phyloP scores from a whole-genome alignment of 805 yeast genomes.

The Cyberlindnera euphorbiae region DNA sequence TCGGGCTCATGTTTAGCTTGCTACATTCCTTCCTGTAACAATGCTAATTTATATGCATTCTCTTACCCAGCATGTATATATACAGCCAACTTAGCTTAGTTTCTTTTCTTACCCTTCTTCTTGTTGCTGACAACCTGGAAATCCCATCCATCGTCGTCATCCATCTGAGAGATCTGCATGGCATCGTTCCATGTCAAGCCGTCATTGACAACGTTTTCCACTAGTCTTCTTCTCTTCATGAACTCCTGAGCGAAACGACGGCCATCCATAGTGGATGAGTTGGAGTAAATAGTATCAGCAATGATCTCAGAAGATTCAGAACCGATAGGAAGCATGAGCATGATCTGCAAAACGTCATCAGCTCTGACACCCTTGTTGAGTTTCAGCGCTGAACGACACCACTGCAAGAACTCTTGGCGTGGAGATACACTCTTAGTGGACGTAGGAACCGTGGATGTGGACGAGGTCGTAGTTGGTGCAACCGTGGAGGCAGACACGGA shows the following conservation, averaged over 20 bases:
- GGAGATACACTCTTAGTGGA: conserved; percentile 28
- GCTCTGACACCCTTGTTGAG: conserved; percentile 72
- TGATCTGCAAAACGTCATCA: conserved; percentile 74
- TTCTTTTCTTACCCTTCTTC: conserved; percentile 48
- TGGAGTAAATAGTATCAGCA: conserved; percentile 86
- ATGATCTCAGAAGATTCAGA: conserved; percentile 77
- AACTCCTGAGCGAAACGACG: conserved; percentile 91
- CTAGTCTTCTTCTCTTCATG: conserved; percentile 65
- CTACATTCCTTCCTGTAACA: no score
- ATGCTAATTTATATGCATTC: no score
- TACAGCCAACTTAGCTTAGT: conserved; percentile 17
- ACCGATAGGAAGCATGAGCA: conserved; percentile 74
- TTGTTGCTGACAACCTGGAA: conserved; percentile 52
- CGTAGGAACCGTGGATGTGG: conserved; percentile 6
- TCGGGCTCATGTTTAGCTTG: no score
- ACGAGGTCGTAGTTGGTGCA: neutral
- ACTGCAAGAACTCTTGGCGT: conserved; percentile 58
- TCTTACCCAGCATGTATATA: no score
- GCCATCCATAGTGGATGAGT: conserved; percentile 89
- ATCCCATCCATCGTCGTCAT: conserved; percentile 50
- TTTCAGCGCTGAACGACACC: conserved; percentile 67
- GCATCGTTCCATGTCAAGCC: conserved; percentile 74
- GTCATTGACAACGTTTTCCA: conserved; percentile 50
- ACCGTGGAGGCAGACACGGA: conserved; percentile 32
- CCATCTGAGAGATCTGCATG: conserved; percentile 37